Base-by-base conservation (phyloP, 2,329 filamentous ascomycete species). In the Ascochyta clinopodiicola region DNA sequence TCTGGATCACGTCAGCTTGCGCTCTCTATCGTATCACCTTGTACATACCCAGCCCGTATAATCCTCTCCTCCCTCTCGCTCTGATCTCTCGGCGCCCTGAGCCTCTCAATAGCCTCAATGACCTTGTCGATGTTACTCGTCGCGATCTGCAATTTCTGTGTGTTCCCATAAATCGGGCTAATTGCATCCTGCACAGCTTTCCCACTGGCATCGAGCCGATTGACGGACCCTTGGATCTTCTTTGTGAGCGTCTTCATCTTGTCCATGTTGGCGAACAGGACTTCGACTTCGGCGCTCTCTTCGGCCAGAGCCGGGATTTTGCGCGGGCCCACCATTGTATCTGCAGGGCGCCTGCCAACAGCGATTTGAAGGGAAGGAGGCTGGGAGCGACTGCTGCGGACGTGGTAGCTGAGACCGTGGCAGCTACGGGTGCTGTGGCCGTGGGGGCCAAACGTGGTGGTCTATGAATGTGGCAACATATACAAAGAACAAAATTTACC, bases 241-340 rank as follows among this genome's bases (percentile, higher is more conserved):
- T 95, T 96, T 29, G 92, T 96, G 73, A 98, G 84, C 71, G 92
- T 87, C 57, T 92, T 89, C 66, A 96, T 96, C 83, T 96, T 98
- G 67, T 96, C 92, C 59, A 98, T 86, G 63, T 87, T 87, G 51
- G 86, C 85, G 62, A 84, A 84, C 22, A 88, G 76, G 49, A 88
- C 86, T 73, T 88, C 86, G 37, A 88, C 86, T 75, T 88, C 86
- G 6, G 86, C 86, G 71, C 84, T 85, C 78, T 88, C 86, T 77
- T 88, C 86, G 32, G 84, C 84, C 72, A 84, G 84, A 34, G 83
- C 82, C 12, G 62, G 44, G 50, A 80, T 80, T 73, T 83, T 84
- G 60, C 83, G 80, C 56, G 79, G 78, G 47, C 77, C 82, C 51
- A 83, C 81, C 85, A 87, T 77, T 61, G 63, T 66, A 68, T 60